Evolutionary conservation across 1,284 basidiomycete genomes (phyloP).

Genomic region (Entoloma clypeatum): DNA sequence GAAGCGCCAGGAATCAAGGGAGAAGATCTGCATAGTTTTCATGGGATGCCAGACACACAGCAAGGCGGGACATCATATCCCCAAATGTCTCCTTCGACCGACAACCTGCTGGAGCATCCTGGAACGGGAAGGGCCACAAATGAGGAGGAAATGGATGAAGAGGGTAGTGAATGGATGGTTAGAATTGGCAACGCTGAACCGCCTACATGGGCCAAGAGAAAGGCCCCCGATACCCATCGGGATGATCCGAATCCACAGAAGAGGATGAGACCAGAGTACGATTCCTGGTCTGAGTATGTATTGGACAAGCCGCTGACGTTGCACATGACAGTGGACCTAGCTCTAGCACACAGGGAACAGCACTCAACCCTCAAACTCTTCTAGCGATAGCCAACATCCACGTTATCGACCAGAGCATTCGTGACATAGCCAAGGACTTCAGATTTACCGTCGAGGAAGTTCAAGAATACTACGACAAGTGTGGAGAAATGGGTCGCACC

Average conservation of each 20-base stretch:
- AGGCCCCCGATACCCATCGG: slow-evolving; percentile 39
- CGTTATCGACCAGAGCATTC: slow-evolving; percentile 58
- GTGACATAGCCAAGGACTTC: slow-evolving; percentile 59
- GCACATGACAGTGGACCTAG: slow-evolving; percentile 8
- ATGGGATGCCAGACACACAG: slow-evolving; percentile 9
- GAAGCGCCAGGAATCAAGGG: slow-evolving; percentile 11
- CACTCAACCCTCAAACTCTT: slow-evolving; percentile 27
- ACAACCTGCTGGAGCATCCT: slow-evolving; percentile 18
- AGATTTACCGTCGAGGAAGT: slow-evolving; percentile 71
- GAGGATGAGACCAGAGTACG: slow-evolving; percentile 30
- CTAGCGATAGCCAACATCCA: slow-evolving; percentile 45
- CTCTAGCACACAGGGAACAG: slow-evolving; percentile 4
- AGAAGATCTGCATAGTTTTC: slow-evolving; percentile 10
- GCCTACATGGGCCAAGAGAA: slow-evolving; percentile 66
- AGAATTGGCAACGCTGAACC: slow-evolving; percentile 56
- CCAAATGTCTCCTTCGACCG: slow-evolving; percentile 13
- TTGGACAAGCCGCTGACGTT: too few species aligned
- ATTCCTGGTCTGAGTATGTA: too few species aligned
- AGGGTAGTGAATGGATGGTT: slow-evolving; percentile 60
- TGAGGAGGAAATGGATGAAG: slow-evolving; percentile 59
- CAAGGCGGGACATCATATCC: slow-evolving; percentile 17
- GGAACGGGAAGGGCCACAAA: slow-evolving; percentile 33
- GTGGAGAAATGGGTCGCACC: slow-evolving; percentile 63
- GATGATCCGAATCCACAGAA: slow-evolving; percentile 27
- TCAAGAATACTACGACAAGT: slow-evolving; percentile 67